Conservation (phyloP, 2,329 filamentous ascomycete species). For the Mollisiaceae sp. region DNA sequence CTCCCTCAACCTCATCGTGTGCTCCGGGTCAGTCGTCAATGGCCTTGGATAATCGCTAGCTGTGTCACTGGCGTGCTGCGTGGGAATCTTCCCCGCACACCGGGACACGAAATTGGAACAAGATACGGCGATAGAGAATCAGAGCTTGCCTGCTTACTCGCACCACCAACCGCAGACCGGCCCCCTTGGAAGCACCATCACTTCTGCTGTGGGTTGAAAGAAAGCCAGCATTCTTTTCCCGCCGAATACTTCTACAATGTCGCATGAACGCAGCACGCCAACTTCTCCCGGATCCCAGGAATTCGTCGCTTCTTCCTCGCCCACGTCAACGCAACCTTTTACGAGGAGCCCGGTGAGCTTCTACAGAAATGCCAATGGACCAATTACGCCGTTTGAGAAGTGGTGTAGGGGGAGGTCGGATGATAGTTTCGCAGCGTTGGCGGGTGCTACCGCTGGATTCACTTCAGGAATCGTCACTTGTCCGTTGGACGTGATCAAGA, state of each 20-base stretch:
- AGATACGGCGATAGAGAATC: constrained; percentile 56
- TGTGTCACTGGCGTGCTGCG: constrained; percentile 61
- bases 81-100: constrained; percentile 64
- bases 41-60: constrained; percentile 61
- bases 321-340: constrained; percentile 33
- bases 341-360: constrained; percentile 26
- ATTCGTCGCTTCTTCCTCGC: constrained; percentile 30
- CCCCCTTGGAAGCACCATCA: constrained; percentile 33
- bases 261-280: constrained; percentile 49
- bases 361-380: constrained; percentile 27
- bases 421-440: constrained; percentile 78
- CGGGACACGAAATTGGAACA: constrained; percentile 51
- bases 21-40: constrained; percentile 52
- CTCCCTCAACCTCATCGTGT: constrained; percentile 13
- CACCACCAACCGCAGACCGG: constrained; percentile 23
- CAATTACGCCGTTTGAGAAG: constrained; percentile 54
- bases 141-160: constrained; percentile 26
- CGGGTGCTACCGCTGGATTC: constrained; percentile 87
- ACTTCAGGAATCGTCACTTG: constrained; percentile 94
- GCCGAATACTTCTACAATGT: constrained; percentile 48
- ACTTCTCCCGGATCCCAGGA: constrained; percentile 40
- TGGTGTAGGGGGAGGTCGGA: constrained; percentile 63
- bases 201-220: constrained; percentile 47
- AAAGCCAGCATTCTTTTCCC: constrained; percentile 46
- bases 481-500: constrained; percentile 98